Conservation (phyloP, 352 stramenopile species). For the Pythium sukuiense region DNA sequence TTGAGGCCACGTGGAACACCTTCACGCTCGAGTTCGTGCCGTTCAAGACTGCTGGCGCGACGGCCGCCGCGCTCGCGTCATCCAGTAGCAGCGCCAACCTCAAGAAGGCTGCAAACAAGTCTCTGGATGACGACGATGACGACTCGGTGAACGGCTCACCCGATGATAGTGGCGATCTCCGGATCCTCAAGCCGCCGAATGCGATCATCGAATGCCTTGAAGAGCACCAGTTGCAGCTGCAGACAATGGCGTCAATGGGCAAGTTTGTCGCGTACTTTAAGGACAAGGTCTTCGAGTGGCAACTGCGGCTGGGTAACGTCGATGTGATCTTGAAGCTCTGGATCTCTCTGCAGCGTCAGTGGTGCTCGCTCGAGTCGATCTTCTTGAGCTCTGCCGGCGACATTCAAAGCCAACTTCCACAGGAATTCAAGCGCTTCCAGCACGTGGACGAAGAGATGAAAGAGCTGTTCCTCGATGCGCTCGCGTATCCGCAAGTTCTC, state of each 20-base stretch:
- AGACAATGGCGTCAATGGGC: conserved; percentile 95
- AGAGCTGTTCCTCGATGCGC: conserved; percentile 63
- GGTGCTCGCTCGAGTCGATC: conserved; percentile 94
- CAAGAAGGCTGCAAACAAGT: conserved; percentile 1
- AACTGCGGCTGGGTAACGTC: conserved; percentile 89
- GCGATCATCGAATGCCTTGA: conserved; percentile 93
- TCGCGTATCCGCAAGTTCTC: conserved; percentile 67
- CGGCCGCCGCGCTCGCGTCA: conserved; percentile 15
- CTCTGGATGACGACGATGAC: conserved; percentile 19
- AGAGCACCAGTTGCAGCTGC: conserved; percentile 94
- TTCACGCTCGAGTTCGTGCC: conserved; percentile 92
- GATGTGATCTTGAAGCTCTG: conserved; percentile 93
- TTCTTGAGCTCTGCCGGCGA: conserved; percentile 91
- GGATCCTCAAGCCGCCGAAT: conserved; percentile 90
- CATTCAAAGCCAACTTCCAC: conserved; percentile 91
- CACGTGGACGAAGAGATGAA: conserved; percentile 88
- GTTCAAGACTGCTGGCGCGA: conserved; percentile 71
- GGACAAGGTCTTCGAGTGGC: conserved; percentile 95
- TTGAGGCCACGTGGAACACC: conserved; percentile 89
- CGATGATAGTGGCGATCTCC: conserved; percentile 59
- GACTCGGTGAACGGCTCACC: conserved; percentile 35
- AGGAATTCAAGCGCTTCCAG: conserved; percentile 90
- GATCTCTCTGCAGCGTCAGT: conserved; percentile 89
- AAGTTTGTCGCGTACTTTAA: conserved; percentile 97
- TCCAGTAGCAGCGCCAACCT: neutral